phyloP scores from a whole-genome alignment of 345 rosid species.

The Bruguiera gymnorhiza region DNA sequence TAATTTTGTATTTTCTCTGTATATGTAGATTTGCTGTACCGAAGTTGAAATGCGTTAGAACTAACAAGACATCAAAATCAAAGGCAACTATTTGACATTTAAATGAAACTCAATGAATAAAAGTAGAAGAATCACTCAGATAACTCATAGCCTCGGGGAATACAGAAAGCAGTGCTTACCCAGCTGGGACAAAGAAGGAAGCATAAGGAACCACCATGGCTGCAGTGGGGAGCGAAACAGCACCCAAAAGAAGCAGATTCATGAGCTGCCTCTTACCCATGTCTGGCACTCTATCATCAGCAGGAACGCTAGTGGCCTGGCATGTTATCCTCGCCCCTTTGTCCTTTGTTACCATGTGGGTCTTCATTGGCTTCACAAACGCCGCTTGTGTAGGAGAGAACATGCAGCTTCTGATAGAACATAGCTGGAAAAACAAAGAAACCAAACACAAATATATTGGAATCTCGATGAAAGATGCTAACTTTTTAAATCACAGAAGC shows the following conservation, averaged over 20 bases:
- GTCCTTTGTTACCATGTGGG: conserved; percentile 41
- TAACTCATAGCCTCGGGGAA: too few species aligned
- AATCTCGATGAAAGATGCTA: neutral
- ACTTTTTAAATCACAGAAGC: neutral
- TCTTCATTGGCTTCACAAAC: conserved; percentile 43
- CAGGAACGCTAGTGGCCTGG: conserved; percentile 77
- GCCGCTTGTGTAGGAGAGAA: conserved; percentile 51
- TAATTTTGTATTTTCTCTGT: too few species aligned
- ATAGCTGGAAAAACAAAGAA: conserved; percentile 37
- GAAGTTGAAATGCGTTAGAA: too few species aligned
- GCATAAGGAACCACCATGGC: conserved; percentile 83
- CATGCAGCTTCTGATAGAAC: conserved; percentile 60
- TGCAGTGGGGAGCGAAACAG: conserved; percentile 80
- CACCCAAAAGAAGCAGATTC: conserved; percentile 85
- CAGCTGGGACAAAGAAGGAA: conserved; percentile 72
- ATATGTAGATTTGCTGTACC: too few species aligned
- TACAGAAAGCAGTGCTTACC: conserved; percentile 37
- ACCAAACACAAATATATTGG: neutral
- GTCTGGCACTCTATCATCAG: conserved; percentile 74
- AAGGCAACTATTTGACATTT: too few species aligned
- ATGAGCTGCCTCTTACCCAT: conserved; percentile 84
- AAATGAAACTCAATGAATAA: too few species aligned
- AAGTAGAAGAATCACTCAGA: too few species aligned
- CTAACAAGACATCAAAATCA: too few species aligned
- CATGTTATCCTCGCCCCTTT: conserved; percentile 52